Evolutionary conservation across 2,329 filamentous ascomycete genomes (phyloP).

Genomic region (Talaromyces sp.): DNA sequence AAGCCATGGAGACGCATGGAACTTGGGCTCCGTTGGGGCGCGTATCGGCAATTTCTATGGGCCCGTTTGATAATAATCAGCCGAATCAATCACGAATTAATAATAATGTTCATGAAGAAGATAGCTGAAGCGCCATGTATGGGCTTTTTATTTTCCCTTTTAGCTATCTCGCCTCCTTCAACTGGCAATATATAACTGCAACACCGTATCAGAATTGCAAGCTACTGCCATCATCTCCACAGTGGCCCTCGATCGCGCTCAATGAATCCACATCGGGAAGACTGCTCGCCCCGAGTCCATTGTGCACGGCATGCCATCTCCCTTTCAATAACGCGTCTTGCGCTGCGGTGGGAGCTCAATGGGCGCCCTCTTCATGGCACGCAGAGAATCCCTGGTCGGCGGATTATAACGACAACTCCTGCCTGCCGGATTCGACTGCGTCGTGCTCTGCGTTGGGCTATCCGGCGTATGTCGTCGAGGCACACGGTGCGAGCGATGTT

Average conservation of each 20-base stretch:
- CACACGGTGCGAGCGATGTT: conserved; percentile 13
- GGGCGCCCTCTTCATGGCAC: neutral
- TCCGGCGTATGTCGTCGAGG: conserved; percentile 32
- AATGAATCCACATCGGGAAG: neutral
- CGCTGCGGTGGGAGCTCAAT: neutral
- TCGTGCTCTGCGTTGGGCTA: conserved; percentile 17
- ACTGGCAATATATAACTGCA: too few relatives aligned
- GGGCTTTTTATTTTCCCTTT: too few relatives aligned
- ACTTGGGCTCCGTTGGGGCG: too few relatives aligned
- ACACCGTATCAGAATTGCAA: neutral
- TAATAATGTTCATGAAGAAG: too few relatives aligned
- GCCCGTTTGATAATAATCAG: too few relatives aligned
- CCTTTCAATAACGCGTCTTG: neutral
- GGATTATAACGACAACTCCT: neutral
- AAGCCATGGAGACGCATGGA: neutral
- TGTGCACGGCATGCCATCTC: neutral
- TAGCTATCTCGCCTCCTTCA: too few relatives aligned
- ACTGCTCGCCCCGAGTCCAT: neutral
- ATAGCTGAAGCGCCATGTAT: too few relatives aligned
- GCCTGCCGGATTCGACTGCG: neutral
- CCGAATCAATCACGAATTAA: too few relatives aligned
- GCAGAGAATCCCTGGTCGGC: neutral
- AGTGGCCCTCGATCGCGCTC: neutral
- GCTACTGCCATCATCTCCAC: neutral
- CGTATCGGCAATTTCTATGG: too few relatives aligned